Base-by-base conservation (phyloP, 1,139 yeast species). In the Suhomyces panamericanus region DNA sequence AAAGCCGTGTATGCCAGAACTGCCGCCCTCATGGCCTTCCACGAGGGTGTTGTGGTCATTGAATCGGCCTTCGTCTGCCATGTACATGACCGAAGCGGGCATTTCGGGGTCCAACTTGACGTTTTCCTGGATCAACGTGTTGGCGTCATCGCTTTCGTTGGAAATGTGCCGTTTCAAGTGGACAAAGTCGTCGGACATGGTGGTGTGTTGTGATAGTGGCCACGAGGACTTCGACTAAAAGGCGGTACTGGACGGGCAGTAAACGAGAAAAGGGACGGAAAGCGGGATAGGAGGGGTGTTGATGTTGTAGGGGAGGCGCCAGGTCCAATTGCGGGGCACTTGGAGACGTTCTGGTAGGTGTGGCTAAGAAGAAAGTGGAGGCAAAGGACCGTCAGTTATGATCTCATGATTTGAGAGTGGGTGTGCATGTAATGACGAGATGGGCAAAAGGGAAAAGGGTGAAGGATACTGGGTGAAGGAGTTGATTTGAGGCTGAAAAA, bases 71-170 rank as follows among this genome's bases (percentile, higher is more conserved):
- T 64, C 66, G 20, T 64, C 66, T 1, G 72, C 71, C 38, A 64
- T 55, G 45, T 67, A 68, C 56, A 68, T 58, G 42, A 69, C 59
- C 28, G 59, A 66, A 6, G 66, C 56, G 1, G 73, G 68, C n/a
- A 52, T 52, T 34, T 49, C 58, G 26, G 31, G 26, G 15, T 38
- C 46, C 24, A 31, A 32, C 16, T 32, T 42, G 17, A 37, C 42
- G 10, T 46, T 47, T 24, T 42, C 49, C 4, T 32, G 45, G 20
- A 41, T 37, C 35, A 46, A 40, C 4, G 44, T 42, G 8, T 42
- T 43, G 13, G 46, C 52, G 26, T 48, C 47, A 27, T 39, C 49
- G n/a, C 39, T 36, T 14, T 42, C 36, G 26, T 35, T 35, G 13
- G 52, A 44, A 32, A 38, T 24, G 32, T 33, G 47, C 22, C 44